phyloP scores from a whole-genome alignment of 1,139 yeast species.

The Suhomyces yuchorum region DNA sequence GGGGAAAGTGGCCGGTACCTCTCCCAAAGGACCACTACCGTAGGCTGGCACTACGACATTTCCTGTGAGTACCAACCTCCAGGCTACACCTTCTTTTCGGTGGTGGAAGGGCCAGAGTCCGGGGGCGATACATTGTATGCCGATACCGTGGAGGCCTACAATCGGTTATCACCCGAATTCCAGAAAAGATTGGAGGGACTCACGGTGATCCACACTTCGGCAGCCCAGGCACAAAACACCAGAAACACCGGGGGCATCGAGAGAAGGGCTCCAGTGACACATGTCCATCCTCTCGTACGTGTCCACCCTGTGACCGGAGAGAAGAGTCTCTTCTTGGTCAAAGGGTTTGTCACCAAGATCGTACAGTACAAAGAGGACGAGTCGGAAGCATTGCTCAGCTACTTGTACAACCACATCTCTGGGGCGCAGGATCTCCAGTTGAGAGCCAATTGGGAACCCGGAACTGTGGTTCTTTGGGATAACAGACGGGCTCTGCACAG shows the following conservation, averaged over 20 bases:
- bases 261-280: slow-evolving; percentile 45
- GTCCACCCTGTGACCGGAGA: slow-evolving; percentile 60
- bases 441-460: slow-evolving; percentile 60
- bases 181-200: slow-evolving; percentile 29
- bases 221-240: slow-evolving; percentile 31
- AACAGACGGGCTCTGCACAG: slow-evolving; percentile 47
- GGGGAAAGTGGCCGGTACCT: slow-evolving; percentile 30
- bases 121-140: slow-evolving; percentile 43
- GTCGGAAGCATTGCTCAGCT: slow-evolving; percentile 50
- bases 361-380: slow-evolving; percentile 60
- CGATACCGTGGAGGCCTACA: slow-evolving; percentile 31
- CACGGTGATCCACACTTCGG: slow-evolving; percentile 30
- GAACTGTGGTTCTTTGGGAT: slow-evolving; percentile 56
- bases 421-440: slow-evolving; percentile 55
- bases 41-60: slow-evolving; percentile 47
- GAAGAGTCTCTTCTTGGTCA: slow-evolving; percentile 54
- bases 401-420: slow-evolving; percentile 51
- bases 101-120: slow-evolving; percentile 41
- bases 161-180: slow-evolving; percentile 30
- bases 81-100: slow-evolving; percentile 39
- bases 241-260: slow-evolving; percentile 42
- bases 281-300: slow-evolving; percentile 58
- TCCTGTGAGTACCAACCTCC: slow-evolving; percentile 44
- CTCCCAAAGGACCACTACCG: slow-evolving; percentile 27
- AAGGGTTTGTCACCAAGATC: slow-evolving; percentile 55